A percentile compares a stretch with the other conserved stretches of the same genome.
Conservation (phyloP, 495 filamentous ascomycete species). For the Aspergillus bertholletiae region DNA sequence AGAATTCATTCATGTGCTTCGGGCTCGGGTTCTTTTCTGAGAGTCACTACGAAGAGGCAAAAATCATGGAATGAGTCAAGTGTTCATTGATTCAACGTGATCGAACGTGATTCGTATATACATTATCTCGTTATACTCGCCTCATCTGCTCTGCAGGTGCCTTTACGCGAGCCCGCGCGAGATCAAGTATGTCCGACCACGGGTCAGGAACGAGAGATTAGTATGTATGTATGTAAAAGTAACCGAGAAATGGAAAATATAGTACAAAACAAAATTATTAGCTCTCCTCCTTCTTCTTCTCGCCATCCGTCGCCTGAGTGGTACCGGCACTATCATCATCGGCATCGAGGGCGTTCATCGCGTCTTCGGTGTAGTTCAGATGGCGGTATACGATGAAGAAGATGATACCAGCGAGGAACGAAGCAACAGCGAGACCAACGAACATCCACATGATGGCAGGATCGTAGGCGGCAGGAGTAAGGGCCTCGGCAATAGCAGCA, state of each 20-base stretch:
- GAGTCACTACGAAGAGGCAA: background rate
- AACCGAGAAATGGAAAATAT: background rate
- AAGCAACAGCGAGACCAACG: constrained; percentile 51
- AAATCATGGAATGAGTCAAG: background rate
- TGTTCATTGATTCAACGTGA: background rate
- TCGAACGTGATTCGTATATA: background rate
- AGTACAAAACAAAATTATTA: background rate
- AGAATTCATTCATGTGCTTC: background rate
- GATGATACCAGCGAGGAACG: constrained; percentile 38
- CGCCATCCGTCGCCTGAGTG: background rate
- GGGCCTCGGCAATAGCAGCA: constrained; percentile 66
- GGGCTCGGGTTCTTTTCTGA: background rate
- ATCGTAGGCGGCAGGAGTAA: constrained; percentile 65
- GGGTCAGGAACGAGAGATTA: background rate
- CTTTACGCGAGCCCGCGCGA: background rate
- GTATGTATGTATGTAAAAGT: background rate
- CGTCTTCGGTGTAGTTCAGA: constrained; percentile 43
- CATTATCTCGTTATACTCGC: background rate
- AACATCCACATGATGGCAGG: constrained; percentile 71
- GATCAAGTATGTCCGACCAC: background rate
- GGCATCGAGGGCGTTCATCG: constrained; percentile 45
- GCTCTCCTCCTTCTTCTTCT: constrained; percentile 8
- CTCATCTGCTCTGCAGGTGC: background rate
- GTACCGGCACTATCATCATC: constrained; percentile 15
- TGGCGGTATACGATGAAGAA: constrained; percentile 44